Evolutionary conservation across 257 asterid genomes (phyloP), one percentile per base, ranked within the genome.

Genomic region (Salvia hispanica): DNA sequence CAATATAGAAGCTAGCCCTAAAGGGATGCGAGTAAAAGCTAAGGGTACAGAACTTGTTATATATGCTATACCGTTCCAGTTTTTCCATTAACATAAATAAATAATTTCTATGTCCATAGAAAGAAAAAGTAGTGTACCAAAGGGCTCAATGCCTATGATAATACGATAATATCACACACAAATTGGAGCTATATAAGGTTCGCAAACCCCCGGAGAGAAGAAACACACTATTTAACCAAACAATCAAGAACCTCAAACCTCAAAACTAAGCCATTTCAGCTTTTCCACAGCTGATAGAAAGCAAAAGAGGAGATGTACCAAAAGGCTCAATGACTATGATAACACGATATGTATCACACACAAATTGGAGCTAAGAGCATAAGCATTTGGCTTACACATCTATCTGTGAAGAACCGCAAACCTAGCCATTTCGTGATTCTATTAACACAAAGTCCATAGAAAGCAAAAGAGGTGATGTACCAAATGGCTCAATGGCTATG

Each of bases 401-500:
- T 31, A 28, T 12, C 36, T 21, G 25, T 56, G 14, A 36, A 31
- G 9, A 56, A 56, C 39, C 0, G n/a, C 39, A 15, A 31, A 28
- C 58, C 40, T 25, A 25, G 31, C 31, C 31, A 25, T 25, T 25
- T 25, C 31, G 31, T 25, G 31, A 25, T 25, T 57, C 40, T 28
- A 34, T 43, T 18, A 45, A 43, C 12, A 10, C 7, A 57, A 44
- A 1, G 18, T 50, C 9, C 61, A 51, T 15, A 47, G 13, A 33
- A 42, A 12, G 39, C 42, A 53, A 53, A 54, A 8, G 4, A 31
- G 43, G 25, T 25, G 57, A 55, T 3, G 56, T 10, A 31, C 15
- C 58, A 34, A 44, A 16, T 28, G 9, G 65, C 12, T 58, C 46
- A 40, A n/a, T 34, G 74, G 9, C 51, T 69, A 52, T 33, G 25